Percentiles rank a stretch among this genome's conserved stretches.
phyloP scores from a whole-genome alignment of 1,284 basidiomycete species.

The Trametes polyzona region DNA sequence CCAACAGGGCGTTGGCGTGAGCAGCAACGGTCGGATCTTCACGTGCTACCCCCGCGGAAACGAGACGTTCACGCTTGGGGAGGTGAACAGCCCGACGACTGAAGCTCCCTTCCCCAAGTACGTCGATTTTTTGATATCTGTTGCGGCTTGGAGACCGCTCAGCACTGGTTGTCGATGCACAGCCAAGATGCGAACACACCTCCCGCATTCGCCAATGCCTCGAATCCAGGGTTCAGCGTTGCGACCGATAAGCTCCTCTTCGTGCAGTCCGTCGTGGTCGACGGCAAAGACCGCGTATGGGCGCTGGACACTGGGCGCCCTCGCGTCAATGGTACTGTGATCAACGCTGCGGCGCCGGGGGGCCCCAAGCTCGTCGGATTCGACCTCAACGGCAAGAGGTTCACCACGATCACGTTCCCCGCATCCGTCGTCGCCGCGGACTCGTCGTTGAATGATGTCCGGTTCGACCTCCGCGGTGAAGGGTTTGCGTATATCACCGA shows the following conservation, averaged over 20 bases:
- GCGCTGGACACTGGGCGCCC: constrained; percentile 34
- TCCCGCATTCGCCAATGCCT: constrained; percentile 21
- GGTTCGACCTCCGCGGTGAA: constrained; percentile 34
- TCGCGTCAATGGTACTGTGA: constrained; percentile 28
- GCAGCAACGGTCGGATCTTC: constrained; percentile 23
- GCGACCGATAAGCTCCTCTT: constrained; percentile 32
- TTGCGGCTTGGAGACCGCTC: too few species aligned
- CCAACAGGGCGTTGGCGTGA: constrained; percentile 24
- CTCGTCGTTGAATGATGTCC: constrained; percentile 37
- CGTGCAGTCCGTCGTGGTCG: constrained; percentile 33
- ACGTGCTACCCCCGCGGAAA: constrained; percentile 27
- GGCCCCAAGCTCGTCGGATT: constrained; percentile 37
- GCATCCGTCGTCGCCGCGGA: constrained; percentile 30
- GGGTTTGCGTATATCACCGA: constrained; percentile 39
- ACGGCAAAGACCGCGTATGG: constrained; percentile 36
- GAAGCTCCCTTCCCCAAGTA: constrained; percentile 26
- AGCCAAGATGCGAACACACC: constrained; percentile 27
- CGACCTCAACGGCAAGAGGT: constrained; percentile 29
- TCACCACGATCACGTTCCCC: constrained; percentile 34
- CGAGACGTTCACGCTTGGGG: constrained; percentile 26
- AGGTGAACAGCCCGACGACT: constrained; percentile 21
- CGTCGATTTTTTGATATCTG: neutral
- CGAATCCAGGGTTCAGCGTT: constrained; percentile 23
- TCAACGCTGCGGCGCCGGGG: constrained; percentile 29
- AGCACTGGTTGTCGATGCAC: too few species aligned